A percentile compares a stretch with the other conserved stretches of the same genome.
Evolutionary conservation across 352 stramenopile genomes (phyloP).

Genomic region (Globisporangium cederbergense): DNA sequence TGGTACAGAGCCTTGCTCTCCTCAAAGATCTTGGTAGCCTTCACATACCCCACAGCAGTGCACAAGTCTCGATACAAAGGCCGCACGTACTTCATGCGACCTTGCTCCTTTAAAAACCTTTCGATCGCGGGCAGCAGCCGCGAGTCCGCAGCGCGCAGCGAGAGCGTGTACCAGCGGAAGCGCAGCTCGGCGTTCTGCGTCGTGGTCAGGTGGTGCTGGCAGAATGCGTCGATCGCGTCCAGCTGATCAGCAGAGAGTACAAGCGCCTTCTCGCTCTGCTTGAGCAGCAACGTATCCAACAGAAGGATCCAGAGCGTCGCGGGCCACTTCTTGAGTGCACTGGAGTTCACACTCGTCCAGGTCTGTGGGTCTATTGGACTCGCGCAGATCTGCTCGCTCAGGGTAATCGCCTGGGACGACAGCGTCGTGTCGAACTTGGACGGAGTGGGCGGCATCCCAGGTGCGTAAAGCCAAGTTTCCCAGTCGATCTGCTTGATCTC

Average conservation of each 20-base stretch:
- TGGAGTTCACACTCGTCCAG: constrained; percentile 21
- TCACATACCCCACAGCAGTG: constrained; percentile 23
- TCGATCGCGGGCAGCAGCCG: constrained; percentile 37
- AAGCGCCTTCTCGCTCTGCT: not conserved
- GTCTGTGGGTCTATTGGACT: constrained; percentile 20
- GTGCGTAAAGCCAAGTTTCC: constrained; percentile 88
- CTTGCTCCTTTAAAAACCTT: constrained; percentile 61
- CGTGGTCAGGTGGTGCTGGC: constrained; percentile 35
- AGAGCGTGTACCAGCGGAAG: constrained; percentile 68
- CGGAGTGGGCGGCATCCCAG: constrained; percentile 84
- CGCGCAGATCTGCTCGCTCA: constrained; percentile 37
- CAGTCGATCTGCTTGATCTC: constrained; percentile 88
- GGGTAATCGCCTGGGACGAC: constrained; percentile 32
- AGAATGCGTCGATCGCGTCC: constrained; percentile 57
- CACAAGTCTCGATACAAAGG: constrained; percentile 64
- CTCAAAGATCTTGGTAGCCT: constrained; percentile 33
- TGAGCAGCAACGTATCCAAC: constrained; percentile 46
- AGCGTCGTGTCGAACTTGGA: constrained; percentile 88
- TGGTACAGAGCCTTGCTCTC: constrained; percentile 64
- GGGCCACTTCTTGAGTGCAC: constrained; percentile 29
- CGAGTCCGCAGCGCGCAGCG: constrained; percentile 43
- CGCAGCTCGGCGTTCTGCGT: constrained; percentile 68
- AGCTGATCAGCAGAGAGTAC: constrained; percentile 29
- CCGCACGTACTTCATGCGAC: constrained; percentile 75
- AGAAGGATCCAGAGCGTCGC: constrained; percentile 52